phyloP scores from a whole-genome alignment of 2,329 filamentous ascomycete genomes.

The Hymenoscyphus albidus region DNA sequence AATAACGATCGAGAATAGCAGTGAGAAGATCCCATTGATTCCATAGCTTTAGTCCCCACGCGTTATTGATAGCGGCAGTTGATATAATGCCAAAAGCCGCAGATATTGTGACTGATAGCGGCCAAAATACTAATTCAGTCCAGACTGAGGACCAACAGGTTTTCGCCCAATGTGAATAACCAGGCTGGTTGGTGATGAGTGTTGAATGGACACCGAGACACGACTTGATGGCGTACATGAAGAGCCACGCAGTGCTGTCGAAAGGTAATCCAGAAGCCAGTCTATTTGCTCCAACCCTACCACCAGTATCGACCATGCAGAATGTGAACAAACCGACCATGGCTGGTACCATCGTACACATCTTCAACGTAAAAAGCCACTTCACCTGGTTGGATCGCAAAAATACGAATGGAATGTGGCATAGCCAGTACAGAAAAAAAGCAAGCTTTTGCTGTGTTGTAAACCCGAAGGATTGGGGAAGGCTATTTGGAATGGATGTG shows the following conservation, averaged over 20 bases:
- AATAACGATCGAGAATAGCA: slow-evolving; percentile 13
- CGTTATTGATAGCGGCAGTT: slow-evolving; percentile 40
- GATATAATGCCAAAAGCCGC: slow-evolving; percentile 41
- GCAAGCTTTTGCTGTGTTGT: slow-evolving; percentile 37
- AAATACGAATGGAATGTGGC: slow-evolving; percentile 39
- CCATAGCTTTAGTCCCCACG: slow-evolving; percentile 35
- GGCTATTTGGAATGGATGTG: slow-evolving; percentile 34
- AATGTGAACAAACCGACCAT: slow-evolving; percentile 37
- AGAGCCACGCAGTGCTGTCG: slow-evolving; percentile 28
- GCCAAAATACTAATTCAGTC: slow-evolving; percentile 39
- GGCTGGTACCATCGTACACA: slow-evolving; percentile 35
- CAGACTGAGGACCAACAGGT: slow-evolving; percentile 37
- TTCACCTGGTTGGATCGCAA: slow-evolving; percentile 40
- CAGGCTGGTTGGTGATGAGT: slow-evolving; percentile 39
- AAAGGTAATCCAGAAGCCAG: slow-evolving; percentile 3
- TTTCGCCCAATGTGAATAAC: slow-evolving; percentile 39
- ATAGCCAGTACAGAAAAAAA: slow-evolving; percentile 39
- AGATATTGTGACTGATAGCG: slow-evolving; percentile 40
- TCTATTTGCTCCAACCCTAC: slow-evolving; percentile 29
- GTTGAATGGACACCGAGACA: slow-evolving; percentile 27
- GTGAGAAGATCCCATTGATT: slow-evolving; percentile 17
- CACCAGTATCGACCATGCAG: slow-evolving; percentile 36
- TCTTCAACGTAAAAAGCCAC: slow-evolving; percentile 42
- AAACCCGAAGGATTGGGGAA: slow-evolving; percentile 35
- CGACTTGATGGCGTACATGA: slow-evolving; percentile 36